A percentile compares a stretch with the other conserved stretches of the same genome.
Conservation (phyloP, 208 protist species). For the Crithidia bombi region DNA sequence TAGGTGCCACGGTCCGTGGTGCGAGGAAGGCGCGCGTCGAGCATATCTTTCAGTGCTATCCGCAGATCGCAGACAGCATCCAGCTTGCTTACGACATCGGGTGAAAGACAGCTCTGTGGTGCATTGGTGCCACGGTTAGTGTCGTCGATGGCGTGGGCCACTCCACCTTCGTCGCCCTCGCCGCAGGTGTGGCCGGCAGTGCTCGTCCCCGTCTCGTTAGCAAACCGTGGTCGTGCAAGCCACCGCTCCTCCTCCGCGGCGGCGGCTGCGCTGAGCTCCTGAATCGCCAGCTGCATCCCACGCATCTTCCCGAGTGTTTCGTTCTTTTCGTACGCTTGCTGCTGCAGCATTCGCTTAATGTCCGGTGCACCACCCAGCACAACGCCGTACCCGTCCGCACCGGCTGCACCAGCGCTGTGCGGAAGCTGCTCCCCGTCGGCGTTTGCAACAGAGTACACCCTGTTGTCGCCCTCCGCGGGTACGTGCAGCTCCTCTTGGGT, state of each 20-base stretch:
- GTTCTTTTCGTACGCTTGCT: conserved; percentile 37
- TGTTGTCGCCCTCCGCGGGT: background rate
- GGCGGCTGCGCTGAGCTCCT: conserved; percentile 42
- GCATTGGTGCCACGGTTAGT: background rate
- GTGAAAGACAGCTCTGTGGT: background rate
- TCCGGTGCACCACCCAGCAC: conserved; percentile 18
- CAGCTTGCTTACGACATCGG: conserved; percentile 14
- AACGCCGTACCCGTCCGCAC: conserved; percentile 5
- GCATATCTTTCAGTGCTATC: conserved; percentile 32
- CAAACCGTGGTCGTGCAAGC: background rate
- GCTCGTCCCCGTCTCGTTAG: background rate
- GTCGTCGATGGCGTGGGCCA: background rate
- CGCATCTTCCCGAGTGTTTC: conserved; percentile 54
- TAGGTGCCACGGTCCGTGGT: conserved; percentile 6
- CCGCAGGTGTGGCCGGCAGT: background rate
- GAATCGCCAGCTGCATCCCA: conserved; percentile 47
- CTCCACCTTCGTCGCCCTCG: no score
- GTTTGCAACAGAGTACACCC: background rate
- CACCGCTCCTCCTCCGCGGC: conserved; percentile 36
- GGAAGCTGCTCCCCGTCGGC: background rate
- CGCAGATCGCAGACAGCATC: conserved; percentile 31
- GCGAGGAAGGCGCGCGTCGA: conserved; percentile 19
- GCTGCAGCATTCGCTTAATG: conserved; percentile 17
- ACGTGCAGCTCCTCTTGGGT: background rate
- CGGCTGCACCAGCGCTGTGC: background rate